A percentile compares a stretch with the other conserved stretches of the same genome.
These are phyloP conservation scores for Pestalotiopsis sp. DNA, from an alignment of 2,329 filamentous ascomycete genomes.

Conservation along the genomic window DNA sequence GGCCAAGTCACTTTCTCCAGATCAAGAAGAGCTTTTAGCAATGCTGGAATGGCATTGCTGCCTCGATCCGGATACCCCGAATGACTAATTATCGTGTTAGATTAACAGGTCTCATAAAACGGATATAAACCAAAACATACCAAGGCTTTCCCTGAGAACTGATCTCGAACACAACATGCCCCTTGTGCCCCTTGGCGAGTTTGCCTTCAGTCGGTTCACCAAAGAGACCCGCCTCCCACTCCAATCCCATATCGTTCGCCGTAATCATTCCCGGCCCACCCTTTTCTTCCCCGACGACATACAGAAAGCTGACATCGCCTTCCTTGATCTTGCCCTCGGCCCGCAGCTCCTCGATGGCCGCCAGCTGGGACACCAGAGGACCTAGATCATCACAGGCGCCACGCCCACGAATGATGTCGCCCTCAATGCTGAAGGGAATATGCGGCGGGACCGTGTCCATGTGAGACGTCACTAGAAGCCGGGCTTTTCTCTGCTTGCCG, in stretches of 20 bases:
- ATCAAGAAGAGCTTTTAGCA: conserved; percentile 34
- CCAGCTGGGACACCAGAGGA: conserved; percentile 51
- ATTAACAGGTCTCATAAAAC: neutral
- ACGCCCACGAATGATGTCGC: conserved; percentile 47
- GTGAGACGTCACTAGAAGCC: conserved; percentile 36
- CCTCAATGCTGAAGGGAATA: conserved; percentile 48
- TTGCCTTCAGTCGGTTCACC: conserved; percentile 59
- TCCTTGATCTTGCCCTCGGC: conserved; percentile 25
- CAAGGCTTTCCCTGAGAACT: conserved; percentile 30
- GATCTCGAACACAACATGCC: conserved; percentile 37
- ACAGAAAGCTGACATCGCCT: conserved; percentile 34
- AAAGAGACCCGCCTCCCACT: conserved; percentile 51
- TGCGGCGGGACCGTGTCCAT: conserved; percentile 51
- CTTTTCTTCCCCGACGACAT: conserved; percentile 54
- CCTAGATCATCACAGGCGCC: conserved; percentile 41
- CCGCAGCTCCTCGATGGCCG: conserved; percentile 41
- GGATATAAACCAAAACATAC: conserved; percentile 17
- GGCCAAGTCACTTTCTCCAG: conserved; percentile 34
- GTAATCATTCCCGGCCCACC: conserved; percentile 58
- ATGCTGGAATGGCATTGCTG: conserved; percentile 34
- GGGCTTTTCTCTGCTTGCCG: conserved; percentile 29
- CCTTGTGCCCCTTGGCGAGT: conserved; percentile 56
- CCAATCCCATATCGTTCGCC: conserved; percentile 44
- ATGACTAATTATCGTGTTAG: conserved; percentile 24
- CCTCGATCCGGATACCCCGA: conserved; percentile 39